Base-by-base conservation (phyloP, 169 alveolate genomes). In the Plasmodium knowlesi region DNA sequence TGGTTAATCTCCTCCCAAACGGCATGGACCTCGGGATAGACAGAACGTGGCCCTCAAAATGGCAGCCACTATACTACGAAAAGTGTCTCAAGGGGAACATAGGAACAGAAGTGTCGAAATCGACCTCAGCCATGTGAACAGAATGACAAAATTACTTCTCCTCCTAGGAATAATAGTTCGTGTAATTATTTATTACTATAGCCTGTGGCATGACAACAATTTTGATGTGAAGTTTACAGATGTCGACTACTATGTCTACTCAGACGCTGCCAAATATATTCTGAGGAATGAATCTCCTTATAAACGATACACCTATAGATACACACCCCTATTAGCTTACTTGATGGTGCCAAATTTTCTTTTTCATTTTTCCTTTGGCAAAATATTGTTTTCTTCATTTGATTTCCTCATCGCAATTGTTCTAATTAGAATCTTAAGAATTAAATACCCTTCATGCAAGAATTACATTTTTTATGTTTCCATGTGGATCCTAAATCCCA, bases 191-290 rank as follows among this genome's bases (percentile, higher is more conserved):
- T 91, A 91, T 39, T 91, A 82, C 43, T 91, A 91, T 37, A 89
- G 95, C 46, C 37, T 41, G 78, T 91, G 95, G 95, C 82, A 85
- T 83, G 80, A 89, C 90, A 78, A 83, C 84, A 57, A 91, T 72
- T 91, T 91, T 19, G 67, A 91, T 81, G 97, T 98, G 76, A 98
- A 98, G 95, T 99, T 97, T 96, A 99, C 99, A 54, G 99, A 99
- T 93, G 96, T 99, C 70, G 99, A 99, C 97, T 99, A 99, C 96
- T 82, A 97, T 84, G 99, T 99, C 28, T 99, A 96, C 95, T 96
- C 99, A 30, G 99, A 99, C 96, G 99, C 99, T 39, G 99, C 99
- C 22, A 94, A 95, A 37, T 97, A 97, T 93, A 98, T 99, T 14
- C 92, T 96, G 19, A 94, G 96, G 43, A 99, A 99, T 30, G 97